Evolutionary conservation across 1,284 basidiomycete species (phyloP).

Genomic region (Sanghuangporus baumii): DNA sequence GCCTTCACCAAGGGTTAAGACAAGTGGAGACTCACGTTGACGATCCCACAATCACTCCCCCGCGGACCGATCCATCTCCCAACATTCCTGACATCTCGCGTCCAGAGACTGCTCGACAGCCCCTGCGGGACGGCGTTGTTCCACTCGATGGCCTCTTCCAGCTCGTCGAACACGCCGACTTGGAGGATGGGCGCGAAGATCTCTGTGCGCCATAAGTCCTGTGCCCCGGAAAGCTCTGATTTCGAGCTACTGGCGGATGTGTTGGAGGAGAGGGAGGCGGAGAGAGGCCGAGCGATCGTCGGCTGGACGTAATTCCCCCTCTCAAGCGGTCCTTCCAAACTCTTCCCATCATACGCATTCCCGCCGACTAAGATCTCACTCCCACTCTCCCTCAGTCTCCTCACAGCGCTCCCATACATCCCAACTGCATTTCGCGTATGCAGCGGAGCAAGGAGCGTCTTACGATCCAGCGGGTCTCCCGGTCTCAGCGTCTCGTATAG

Average conservation of each 20-base stretch:
- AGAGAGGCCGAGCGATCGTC: constrained; percentile 65
- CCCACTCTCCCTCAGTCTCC: constrained; percentile 56
- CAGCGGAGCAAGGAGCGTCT: constrained; percentile 82
- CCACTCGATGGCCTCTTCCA: constrained; percentile 88
- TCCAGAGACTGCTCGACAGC: constrained; percentile 88
- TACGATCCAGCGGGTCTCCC: constrained; percentile 74
- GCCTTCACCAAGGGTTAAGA: not conserved
- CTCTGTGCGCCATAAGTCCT: constrained; percentile 69
- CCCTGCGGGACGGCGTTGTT: constrained; percentile 94
- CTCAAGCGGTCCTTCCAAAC: constrained; percentile 4
- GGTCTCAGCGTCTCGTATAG: constrained; percentile 66
- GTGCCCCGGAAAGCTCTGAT: constrained; percentile 39
- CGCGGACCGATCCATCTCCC: constrained; percentile 90
- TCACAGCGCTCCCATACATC: constrained; percentile 60
- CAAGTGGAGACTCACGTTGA: constrained; percentile 53
- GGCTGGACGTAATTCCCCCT: constrained; percentile 85
- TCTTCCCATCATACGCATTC: constrained; percentile 26
- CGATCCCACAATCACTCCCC: constrained; percentile 84
- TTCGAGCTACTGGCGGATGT: constrained; percentile 27
- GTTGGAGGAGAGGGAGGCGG: not conserved
- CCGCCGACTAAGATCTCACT: constrained; percentile 80
- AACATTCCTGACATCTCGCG: constrained; percentile 72
- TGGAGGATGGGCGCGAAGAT: constrained; percentile 86
- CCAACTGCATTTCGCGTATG: constrained; percentile 69
- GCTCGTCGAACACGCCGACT: constrained; percentile 82